Base-by-base conservation (phyloP, 108 stramenopile species). In the Conticribra guillardii region DNA sequence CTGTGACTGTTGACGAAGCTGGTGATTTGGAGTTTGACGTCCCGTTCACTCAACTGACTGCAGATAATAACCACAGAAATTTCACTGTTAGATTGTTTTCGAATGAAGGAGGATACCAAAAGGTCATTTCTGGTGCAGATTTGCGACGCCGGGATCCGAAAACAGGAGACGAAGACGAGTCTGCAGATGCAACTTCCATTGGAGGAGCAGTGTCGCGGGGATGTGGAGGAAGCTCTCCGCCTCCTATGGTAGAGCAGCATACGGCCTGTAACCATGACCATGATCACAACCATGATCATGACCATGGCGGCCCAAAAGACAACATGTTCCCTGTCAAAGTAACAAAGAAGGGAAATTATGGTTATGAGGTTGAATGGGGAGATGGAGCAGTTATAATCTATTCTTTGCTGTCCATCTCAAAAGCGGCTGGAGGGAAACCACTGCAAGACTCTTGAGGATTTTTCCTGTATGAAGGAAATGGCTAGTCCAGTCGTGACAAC, bases 311-410 rank as follows among this genome's bases (percentile, higher is more conserved):
- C n/a, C n/a, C n/a, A n/a, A 65, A 60, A 30, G 46, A 78, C 23
- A 27, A 59, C 31, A 53, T 87, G 1, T 79, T 85, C 52, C 89
- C 89, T 11, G 81, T 72, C 3, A 87, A 37, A 52, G 41, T 93
- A 5, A 77, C 85, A 29, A 89, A 83, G 68, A 93, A 94, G 67
- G 91, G 88, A 16, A 76, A 74, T 37, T 92, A 94, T 34, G 95
- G 95, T 24, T 94, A 86, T 81, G 80, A 90, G 57, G 86, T 96
- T 16, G 74, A 79, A 54, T 96, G 92, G 92, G 85, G 85, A 15
- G 91, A 94, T 73, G 89, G 92, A 16, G 77, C 88, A 46, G 89
- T 84, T 21, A 82, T 88, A 49, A 96, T 96, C 23, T 96, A 96
- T 58, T 88, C 87, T 5, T 76, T 84, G 59, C 33, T 80, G 29